Conservation (phyloP, 2,329 filamentous ascomycete genomes). For the Bipolaris sorokiniana region DNA sequence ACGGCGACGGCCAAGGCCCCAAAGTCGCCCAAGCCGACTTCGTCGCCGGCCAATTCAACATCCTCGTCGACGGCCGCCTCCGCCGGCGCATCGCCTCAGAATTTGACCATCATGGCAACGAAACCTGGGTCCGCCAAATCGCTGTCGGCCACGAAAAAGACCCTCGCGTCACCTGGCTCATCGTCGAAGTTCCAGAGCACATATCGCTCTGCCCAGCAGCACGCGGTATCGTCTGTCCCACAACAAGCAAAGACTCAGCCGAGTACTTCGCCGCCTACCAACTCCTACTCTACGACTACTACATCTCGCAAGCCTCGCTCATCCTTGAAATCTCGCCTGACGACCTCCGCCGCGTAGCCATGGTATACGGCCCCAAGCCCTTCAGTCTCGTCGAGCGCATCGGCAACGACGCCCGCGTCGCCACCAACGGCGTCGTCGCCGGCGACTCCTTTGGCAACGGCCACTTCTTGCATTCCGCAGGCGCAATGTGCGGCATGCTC, state of each 20-base stretch:
- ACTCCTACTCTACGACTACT: conserved; percentile 25
- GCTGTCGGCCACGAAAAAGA: conserved; percentile 13
- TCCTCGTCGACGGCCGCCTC: conserved; percentile 10
- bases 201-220: conserved; percentile 5
- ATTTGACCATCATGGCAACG: conserved; percentile 11
- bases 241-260: conserved; percentile 14
- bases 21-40: conserved; percentile 17
- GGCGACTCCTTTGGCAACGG: conserved; percentile 27
- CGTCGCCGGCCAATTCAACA: conserved; percentile 14
- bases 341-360: conserved; percentile 21
- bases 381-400: conserved; percentile 27
- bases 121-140: conserved; percentile 13
- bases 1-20: conserved; percentile 22
- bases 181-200: conserved; percentile 11
- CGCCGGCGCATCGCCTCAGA: conserved; percentile 14
- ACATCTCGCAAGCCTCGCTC: conserved; percentile 23
- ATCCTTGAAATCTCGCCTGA: conserved; percentile 20
- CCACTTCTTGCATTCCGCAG: conserved; percentile 23
- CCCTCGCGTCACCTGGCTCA: conserved; percentile 9
- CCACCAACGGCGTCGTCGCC: conserved; percentile 22
- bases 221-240: conserved; percentile 6
- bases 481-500: conserved; percentile 27
- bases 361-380: conserved; percentile 25
- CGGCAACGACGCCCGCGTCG: conserved; percentile 17
- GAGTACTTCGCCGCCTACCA: conserved; percentile 27